Conservation (phyloP, 805 yeast species). For the Wickerhamomyces xylosicus region DNA sequence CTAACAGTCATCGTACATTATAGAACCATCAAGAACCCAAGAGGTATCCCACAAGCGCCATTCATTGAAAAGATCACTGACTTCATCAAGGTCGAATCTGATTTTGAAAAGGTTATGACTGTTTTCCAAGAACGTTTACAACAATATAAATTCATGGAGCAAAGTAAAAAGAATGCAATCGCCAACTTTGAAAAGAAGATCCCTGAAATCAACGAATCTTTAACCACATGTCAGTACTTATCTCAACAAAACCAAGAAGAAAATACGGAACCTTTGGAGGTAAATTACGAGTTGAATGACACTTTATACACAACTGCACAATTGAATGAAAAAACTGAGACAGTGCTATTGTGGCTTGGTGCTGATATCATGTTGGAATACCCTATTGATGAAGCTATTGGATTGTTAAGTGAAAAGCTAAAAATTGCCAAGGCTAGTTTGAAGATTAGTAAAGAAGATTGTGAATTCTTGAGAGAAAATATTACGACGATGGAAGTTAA, state of each 20-base stretch:
- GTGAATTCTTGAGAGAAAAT: slow-evolving; percentile 75
- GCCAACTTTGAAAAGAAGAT: slow-evolving; percentile 51
- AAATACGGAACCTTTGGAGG: slow-evolving; percentile 33
- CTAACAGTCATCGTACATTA: not conserved
- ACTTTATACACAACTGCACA: slow-evolving; percentile 82
- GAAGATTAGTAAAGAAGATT: slow-evolving; percentile 64
- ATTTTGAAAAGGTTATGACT: slow-evolving; percentile 58
- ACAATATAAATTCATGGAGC: slow-evolving; percentile 79
- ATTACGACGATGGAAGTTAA: slow-evolving; percentile 98
- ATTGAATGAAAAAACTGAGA: slow-evolving; percentile 42
- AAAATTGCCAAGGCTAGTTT: slow-evolving; percentile 50
- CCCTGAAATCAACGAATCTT: slow-evolving; percentile 88
- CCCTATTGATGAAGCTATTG: slow-evolving; percentile 79
- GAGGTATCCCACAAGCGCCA: slow-evolving; percentile 96
- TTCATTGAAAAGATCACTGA: slow-evolving; percentile 79
- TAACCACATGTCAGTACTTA: slow-evolving; percentile 59
- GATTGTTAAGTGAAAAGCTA: slow-evolving; percentile 52
- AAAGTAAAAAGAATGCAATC: slow-evolving; percentile 27
- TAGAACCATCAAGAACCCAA: slow-evolving; percentile 45
- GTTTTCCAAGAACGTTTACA: slow-evolving; percentile 81
- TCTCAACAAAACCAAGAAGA: slow-evolving; percentile 33
- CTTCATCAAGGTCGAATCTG: slow-evolving; percentile 55
- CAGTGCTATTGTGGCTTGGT: slow-evolving; percentile 91
- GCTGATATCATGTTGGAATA: slow-evolving; percentile 97
- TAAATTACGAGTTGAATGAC: slow-evolving; percentile 89